These are phyloP conservation scores for Citrus sinensis DNA, from an alignment of 345 rosid species.

Conservation along the genomic window DVS_A1.0 CM039166.1:13436001-13436500, in stretches of 20 bases:
- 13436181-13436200: neutral
- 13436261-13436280: conserved; percentile 60
- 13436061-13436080: neutral
- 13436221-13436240: conserved; percentile 73
- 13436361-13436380: neutral
- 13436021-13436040: neutral
- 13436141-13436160: neutral
- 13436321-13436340: conserved; percentile 85
- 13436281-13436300: conserved; percentile 84
- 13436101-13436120: neutral
- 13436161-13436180: neutral
- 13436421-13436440: neutral
- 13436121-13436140: neutral
- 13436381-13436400: neutral
- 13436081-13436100: neutral
- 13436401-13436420: neutral
- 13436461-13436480: neutral
- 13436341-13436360: conserved; percentile 48
- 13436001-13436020: neutral
- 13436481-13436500: neutral
- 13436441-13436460: neutral
- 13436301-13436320: conserved; percentile 94
- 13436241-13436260: conserved; percentile 86
- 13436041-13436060: neutral
- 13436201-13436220: conserved; percentile 62